Evolutionary conservation across 23 red algal genomes (phyloP), one percentile per base, ranked within the genome.

Genomic region (Gracilaria domingensis): DNA sequence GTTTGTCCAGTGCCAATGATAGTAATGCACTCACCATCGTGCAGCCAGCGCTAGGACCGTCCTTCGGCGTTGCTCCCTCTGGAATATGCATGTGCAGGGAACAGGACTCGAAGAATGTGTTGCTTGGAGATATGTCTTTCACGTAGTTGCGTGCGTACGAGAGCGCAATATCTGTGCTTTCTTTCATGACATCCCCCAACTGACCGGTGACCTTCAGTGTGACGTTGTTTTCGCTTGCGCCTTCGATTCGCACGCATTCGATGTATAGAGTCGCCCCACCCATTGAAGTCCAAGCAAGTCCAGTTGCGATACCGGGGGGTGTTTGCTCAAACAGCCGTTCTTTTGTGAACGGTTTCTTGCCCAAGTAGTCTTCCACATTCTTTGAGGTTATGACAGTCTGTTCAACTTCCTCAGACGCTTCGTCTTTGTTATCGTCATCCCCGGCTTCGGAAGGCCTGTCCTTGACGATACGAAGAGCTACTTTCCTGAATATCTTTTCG

Each of bases 21-120:
- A 98, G 62, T 67, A 98, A 71, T 12, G 91, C 62, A 38, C 88
- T 98, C 30, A 98, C 96, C 96, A 97, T 97, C 30, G 95, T 93
- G 59, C 88, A 94, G 9, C 93, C 87, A 14, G 94, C 92, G 53
- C 79, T 93, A 42, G 93, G 91, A 38, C 93, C 94, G 64, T 95
- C 93, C 66, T 98, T 98, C 4, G 96, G 94, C n/a, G 96, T 95
- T 42, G 93, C 96, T 64, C 96, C 96, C 54, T 98, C 96, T 26
- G 96, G 96, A 28, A 98, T 77, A 45, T 98, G 96, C 87, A 98
- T 93, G 72, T 98, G 96, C 16, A 98, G 34, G 34, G 51, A 83
- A 65, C 76, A 85, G 40, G 61, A 72, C 7, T 98, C 89, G 73
- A 98, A 98, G 89, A 95, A 98, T 29, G 84, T 76, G 75, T 96